Evolutionary conservation across 768 basidiomycete genomes (phyloP).

Genomic region (Exidia glandulosa): DNA sequence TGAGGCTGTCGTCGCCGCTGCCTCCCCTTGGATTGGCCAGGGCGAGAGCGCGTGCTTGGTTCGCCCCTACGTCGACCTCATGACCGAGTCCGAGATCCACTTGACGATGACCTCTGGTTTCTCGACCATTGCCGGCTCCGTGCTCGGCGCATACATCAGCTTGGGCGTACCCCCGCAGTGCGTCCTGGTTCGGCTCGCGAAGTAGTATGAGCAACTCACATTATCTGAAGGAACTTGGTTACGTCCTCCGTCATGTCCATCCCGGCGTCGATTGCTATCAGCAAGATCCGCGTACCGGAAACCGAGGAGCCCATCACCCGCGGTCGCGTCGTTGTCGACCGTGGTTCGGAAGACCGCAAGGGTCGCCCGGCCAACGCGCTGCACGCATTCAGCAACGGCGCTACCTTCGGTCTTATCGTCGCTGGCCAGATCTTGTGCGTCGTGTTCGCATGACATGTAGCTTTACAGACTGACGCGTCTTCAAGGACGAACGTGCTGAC

Average conservation of each 20-base stretch:
- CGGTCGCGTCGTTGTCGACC: conserved; percentile 68
- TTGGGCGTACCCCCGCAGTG: conserved; percentile 37
- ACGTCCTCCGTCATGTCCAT: conserved; percentile 93
- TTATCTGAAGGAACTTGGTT: conserved; percentile 42
- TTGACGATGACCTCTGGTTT: conserved; percentile 87
- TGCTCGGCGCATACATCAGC: conserved; percentile 71
- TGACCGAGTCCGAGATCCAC: conserved; percentile 82
- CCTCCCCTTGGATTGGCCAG: conserved; percentile 90
- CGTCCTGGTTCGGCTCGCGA: conserved; percentile 10
- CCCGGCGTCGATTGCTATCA: conserved; percentile 86
- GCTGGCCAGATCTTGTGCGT: conserved; percentile 78
- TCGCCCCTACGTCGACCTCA: conserved; percentile 66
- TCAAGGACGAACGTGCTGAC: conserved; percentile 75
- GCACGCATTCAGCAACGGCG: conserved; percentile 82
- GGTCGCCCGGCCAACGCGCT: conserved; percentile 62
- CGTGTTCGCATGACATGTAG: not conserved
- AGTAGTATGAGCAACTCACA: not conserved
- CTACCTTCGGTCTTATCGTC: conserved; percentile 72
- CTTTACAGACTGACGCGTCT: not conserved
- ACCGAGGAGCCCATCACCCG: conserved; percentile 77
- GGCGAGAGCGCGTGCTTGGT: conserved; percentile 85
- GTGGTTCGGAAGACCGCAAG: conserved; percentile 49
- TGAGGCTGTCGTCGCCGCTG: conserved; percentile 85
- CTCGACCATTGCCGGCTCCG: conserved; percentile 87
- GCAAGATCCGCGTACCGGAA: conserved; percentile 80